Evolutionary conservation across 805 yeast species (phyloP).

Genomic region (Ogataea ganodermae): DNA sequence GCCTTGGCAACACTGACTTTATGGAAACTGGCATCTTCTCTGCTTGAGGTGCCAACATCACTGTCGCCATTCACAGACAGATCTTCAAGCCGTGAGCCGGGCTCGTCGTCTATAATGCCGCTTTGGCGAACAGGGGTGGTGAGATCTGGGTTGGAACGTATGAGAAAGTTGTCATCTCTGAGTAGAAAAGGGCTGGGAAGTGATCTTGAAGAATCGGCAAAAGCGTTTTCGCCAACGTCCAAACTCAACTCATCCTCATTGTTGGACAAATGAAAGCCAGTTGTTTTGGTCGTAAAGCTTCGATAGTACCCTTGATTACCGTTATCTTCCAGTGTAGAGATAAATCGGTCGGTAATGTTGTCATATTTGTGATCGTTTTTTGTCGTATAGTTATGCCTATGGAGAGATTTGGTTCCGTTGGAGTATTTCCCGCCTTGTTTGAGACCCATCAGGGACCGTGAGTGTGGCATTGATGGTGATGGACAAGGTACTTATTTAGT

Average conservation of each 20-base stretch:
- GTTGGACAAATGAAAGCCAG: constrained; percentile 10
- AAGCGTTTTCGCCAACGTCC: constrained; percentile 15
- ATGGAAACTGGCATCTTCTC: constrained; percentile 27
- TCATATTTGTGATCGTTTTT: constrained; percentile 24
- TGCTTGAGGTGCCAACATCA: constrained; percentile 4
- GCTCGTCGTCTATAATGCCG: constrained; percentile 14
- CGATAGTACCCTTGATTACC: constrained; percentile 29
- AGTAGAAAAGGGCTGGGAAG: constrained; percentile 20
- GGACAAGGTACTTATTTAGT: neutral
- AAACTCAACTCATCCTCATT: constrained; percentile 11
- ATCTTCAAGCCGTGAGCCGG: constrained; percentile 14
- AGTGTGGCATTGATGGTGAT: neutral
- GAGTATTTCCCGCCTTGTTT: constrained; percentile 6
- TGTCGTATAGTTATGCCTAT: constrained; percentile 22
- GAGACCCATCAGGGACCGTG: constrained; percentile 1
- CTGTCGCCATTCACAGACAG: constrained; percentile 10
- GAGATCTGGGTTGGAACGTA: constrained; percentile 19
- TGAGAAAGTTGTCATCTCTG: constrained; percentile 23
- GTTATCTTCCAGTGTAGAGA: constrained; percentile 24
- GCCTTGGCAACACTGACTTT: constrained; percentile 51
- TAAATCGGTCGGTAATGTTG: constrained; percentile 31
- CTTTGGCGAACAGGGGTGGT: constrained; percentile 9
- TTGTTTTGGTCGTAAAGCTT: constrained; percentile 14
- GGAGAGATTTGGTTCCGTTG: constrained; percentile 8
- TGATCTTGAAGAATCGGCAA: constrained; percentile 9